Base-by-base conservation (phyloP, 2,329 filamentous ascomycete genomes). In the Fusarium poae region DNA sequence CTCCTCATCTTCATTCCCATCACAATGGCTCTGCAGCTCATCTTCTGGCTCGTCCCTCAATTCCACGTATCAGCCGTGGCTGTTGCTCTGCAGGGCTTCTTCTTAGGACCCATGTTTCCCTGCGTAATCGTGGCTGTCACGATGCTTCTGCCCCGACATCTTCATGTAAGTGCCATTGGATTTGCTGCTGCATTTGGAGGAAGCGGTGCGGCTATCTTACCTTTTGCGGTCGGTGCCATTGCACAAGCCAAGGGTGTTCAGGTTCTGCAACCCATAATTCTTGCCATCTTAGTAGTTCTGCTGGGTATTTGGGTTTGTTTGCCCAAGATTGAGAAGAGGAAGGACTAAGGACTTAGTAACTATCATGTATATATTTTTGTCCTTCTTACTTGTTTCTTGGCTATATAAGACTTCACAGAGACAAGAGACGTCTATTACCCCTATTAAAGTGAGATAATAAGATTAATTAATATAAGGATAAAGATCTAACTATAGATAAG, bases 31-130 rank as follows among this genome's bases (percentile, higher is more conserved):
- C 82, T 92, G 6, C 87, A 93, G 71, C 84, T 95, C 1, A 78
- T 95, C 49, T 92, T 95, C 80, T 96, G 92, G 92, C 88, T 94
- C 2, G 89, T 96, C 0, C 92, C 92, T 0, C 85, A 91, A 51
- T 92, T 94, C 76, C 86, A 91, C 72, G 90, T 92, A 3, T 92
- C 90, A 0, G 90, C 91, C 0, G 84, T 94, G 2, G 88, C 91
- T 6, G 89, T 93, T 18, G 82, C 88, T 0, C 75, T 95, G 0
- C 86, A 93, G 65, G 92, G 92, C 1, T 93, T 95, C 82, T 93
- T 94, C 75, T 82, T 95, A 0, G 92, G 92, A 0, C 92, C 92
- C 0, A 79, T 94, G 40, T 95, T 94, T 77, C 91, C 92, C 0
- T 90, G 89, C 5, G 90, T 86, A 0, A 84, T 95, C 3, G 87